A percentile compares a stretch with the other conserved stretches of the same genome.
phyloP scores from a whole-genome alignment of 208 protist genomes.

The Acanthamoeba divionensis region DNA sequence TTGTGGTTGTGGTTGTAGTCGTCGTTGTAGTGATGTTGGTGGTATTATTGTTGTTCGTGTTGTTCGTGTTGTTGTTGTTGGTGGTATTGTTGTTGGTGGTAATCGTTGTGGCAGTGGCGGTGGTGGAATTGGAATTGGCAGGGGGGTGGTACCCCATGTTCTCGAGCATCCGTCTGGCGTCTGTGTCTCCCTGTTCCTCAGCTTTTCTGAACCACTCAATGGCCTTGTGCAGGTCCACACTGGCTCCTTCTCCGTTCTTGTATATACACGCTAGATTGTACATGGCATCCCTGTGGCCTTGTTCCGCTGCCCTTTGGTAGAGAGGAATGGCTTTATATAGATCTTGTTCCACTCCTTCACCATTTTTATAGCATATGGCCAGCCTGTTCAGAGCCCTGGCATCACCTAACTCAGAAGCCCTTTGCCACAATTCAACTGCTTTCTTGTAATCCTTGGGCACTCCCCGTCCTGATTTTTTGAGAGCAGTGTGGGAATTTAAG shows the following conservation, averaged over 20 bases:
- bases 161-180: conserved; percentile 47
- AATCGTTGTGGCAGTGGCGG: no score
- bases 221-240: conserved; percentile 17
- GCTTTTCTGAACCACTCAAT: conserved; percentile 32
- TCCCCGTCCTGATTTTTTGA: not conserved
- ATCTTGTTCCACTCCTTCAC: conserved; percentile 51
- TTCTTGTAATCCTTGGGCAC: conserved; percentile 16
- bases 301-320: conserved; percentile 42
- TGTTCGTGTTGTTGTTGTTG: no score
- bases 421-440: conserved; percentile 37
- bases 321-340: conserved; percentile 41
- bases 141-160: no score
- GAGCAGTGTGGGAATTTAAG: not conserved
- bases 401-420: conserved; percentile 21
- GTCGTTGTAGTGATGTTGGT: no score
- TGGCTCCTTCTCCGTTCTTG: conserved; percentile 45
- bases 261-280: conserved; percentile 55
- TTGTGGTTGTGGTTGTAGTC: no score
- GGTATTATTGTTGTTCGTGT: no score
- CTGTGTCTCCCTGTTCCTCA: conserved; percentile 36
- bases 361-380: conserved; percentile 55
- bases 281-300: conserved; percentile 5
- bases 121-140: no score
- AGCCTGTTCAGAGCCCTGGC: conserved; percentile 35
- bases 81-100: no score